phyloP scores from a whole-genome alignment of 2,329 filamentous ascomycete species.

The Sclerotinia borealis region DNA sequence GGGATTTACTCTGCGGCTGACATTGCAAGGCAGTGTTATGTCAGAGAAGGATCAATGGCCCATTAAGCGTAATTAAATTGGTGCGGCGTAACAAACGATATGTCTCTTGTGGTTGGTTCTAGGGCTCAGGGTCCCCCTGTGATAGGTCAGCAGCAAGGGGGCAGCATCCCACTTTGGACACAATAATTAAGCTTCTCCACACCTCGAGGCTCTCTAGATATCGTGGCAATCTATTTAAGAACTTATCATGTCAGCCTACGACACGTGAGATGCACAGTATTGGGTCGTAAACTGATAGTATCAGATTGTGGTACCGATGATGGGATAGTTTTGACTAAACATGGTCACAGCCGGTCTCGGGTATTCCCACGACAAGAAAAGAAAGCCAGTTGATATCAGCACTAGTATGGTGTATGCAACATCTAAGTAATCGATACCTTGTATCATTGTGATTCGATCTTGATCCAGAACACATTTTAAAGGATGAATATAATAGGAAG shows the following conservation, averaged over 20 bases:
- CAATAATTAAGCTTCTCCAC: neutral
- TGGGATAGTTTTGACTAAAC: neutral
- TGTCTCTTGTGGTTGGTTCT: neutral
- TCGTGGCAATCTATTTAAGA: neutral
- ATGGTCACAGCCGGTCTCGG: neutral
- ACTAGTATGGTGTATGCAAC: neutral
- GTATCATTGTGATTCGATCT: neutral
- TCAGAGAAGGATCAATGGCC: neutral
- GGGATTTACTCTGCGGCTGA: conserved; percentile 2
- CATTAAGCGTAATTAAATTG: conserved; percentile 1
- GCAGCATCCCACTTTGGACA: neutral
- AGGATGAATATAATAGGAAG: neutral
- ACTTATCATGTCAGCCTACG: neutral
- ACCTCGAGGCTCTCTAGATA: neutral
- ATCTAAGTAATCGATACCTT: neutral
- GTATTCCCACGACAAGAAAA: neutral
- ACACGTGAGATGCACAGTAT: neutral
- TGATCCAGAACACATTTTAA: neutral
- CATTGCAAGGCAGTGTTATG: neutral
- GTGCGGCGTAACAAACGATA: neutral
- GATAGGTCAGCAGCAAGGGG: neutral
- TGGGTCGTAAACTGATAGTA: no score
- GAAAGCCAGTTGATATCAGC: neutral
- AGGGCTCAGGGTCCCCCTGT: neutral
- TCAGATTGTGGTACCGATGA: neutral